phyloP scores from a whole-genome alignment of 2,329 filamentous ascomycete genomes.

The Aureobasidium sp. region DNA sequence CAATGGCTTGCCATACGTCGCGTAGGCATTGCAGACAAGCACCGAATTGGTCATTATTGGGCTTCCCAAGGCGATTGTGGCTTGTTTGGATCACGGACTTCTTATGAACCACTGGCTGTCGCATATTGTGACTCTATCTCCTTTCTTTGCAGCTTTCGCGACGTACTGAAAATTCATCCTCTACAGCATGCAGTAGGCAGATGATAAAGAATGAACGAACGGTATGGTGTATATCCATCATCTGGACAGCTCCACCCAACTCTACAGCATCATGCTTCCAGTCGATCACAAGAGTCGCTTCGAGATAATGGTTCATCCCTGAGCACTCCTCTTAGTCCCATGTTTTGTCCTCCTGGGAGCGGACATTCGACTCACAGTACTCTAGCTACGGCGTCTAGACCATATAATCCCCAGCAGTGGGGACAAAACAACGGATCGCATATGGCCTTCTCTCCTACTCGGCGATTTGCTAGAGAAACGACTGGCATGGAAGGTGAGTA shows the following conservation, averaged over 20 bases:
- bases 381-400: slow-evolving; percentile 18
- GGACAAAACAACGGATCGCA: slow-evolving; percentile 30
- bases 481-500: slow-evolving; percentile 42
- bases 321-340: slow-evolving; percentile 20
- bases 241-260: not conserved
- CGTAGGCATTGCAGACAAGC: not conserved
- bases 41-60: not conserved
- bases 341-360: slow-evolving; percentile 19
- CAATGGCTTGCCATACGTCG: slow-evolving; percentile 1
- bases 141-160: not conserved
- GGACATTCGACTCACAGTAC: slow-evolving; percentile 20
- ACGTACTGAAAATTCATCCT: not conserved
- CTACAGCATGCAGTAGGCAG: not conserved
- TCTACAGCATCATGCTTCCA: slow-evolving; percentile 24
- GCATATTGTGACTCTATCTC: not conserved
- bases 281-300: slow-evolving; percentile 18
- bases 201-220: slow-evolving; percentile 9
- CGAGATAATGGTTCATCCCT: slow-evolving; percentile 14
- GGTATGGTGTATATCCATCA: slow-evolving; percentile 2
- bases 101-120: slow-evolving; percentile 1
- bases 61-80: not conserved
- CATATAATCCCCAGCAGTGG: slow-evolving; percentile 45
- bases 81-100: not conserved
- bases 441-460: slow-evolving; percentile 24
- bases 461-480: slow-evolving; percentile 28